Conservation (phyloP, 306 rosid species). For the Pterocarpus macrocarpus region DNA sequence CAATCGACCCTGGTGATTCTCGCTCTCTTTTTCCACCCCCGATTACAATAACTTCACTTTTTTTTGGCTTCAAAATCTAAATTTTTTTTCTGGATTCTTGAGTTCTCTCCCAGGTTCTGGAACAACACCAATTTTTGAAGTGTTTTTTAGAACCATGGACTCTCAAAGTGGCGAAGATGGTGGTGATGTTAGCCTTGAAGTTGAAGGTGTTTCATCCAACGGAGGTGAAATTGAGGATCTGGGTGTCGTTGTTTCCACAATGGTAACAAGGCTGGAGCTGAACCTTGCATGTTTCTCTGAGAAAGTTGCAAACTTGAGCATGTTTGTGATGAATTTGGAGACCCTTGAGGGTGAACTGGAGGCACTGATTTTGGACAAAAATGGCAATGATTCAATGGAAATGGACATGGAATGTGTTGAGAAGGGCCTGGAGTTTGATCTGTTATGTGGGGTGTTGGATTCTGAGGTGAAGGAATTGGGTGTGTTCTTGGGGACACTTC, state of each 20-base stretch:
- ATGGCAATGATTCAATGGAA: background rate
- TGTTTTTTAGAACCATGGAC: slow-evolving; percentile 46
- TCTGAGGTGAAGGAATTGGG: slow-evolving; percentile 78
- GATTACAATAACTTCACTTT: background rate
- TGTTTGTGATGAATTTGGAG: slow-evolving; percentile 77
- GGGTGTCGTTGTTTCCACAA: slow-evolving; percentile 44
- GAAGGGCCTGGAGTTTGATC: slow-evolving; percentile 70
- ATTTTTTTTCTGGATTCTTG: slow-evolving; percentile 13
- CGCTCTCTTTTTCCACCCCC: background rate
- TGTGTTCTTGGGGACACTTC: slow-evolving; percentile 60
- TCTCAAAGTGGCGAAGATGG: slow-evolving; percentile 45
- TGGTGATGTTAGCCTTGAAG: slow-evolving; percentile 23
- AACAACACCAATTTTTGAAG: slow-evolving; percentile 23
- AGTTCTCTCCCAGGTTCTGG: slow-evolving; percentile 25
- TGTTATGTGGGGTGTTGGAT: slow-evolving; percentile 74
- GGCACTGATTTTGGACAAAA: slow-evolving; percentile 57
- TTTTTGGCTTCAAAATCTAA: background rate
- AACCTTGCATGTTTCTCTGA: slow-evolving; percentile 73
- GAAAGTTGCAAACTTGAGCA: slow-evolving; percentile 74
- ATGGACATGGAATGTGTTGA: slow-evolving; percentile 51
- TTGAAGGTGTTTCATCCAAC: slow-evolving; percentile 44
- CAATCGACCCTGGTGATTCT: background rate
- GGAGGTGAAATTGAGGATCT: slow-evolving; percentile 54
- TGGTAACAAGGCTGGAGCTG: slow-evolving; percentile 59
- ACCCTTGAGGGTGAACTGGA: slow-evolving; percentile 73